Conservation (phyloP, 176 grass and related monocot species). For the Hyparrhenia diplandra region DNA sequence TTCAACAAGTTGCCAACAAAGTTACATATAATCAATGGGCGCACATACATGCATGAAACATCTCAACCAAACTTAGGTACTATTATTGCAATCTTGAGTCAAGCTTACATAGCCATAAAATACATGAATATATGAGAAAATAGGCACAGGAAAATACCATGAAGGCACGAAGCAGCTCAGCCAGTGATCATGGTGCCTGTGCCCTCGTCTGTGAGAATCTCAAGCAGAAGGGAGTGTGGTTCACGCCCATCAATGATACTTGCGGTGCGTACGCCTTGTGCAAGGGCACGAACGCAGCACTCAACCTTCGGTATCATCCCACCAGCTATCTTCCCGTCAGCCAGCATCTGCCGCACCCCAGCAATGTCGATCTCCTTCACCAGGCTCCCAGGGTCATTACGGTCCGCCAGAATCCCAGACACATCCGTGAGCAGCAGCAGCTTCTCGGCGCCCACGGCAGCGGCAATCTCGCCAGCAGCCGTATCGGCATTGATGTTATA, state of each 20-base stretch:
- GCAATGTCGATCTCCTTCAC: slow-evolving; percentile 63
- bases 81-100: slow-evolving; percentile 14
- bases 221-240: slow-evolving; percentile 56
- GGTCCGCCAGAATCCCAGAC: slow-evolving; percentile 52
- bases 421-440: slow-evolving; percentile 65
- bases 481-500: slow-evolving; percentile 76
- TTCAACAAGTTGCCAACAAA: background rate
- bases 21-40: background rate
- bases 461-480: slow-evolving; percentile 52
- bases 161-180: slow-evolving; percentile 19
- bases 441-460: slow-evolving; percentile 60
- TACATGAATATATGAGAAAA: background rate
- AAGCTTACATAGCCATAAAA: slow-evolving; percentile 1
- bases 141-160: slow-evolving; percentile 14
- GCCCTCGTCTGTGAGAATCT: slow-evolving; percentile 73
- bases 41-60: background rate
- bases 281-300: slow-evolving; percentile 54
- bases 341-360: slow-evolving; percentile 51
- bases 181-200: slow-evolving; percentile 68
- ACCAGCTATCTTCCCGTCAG: slow-evolving; percentile 56
- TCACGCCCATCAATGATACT: slow-evolving; percentile 71
- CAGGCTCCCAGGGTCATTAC: slow-evolving; percentile 57
- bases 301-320: slow-evolving; percentile 86
- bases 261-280: slow-evolving; percentile 62
- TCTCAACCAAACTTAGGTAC: background rate